Percentiles rank a stretch among this genome's conserved stretches.
Conservation (phyloP, 2,329 filamentous ascomycete species). For the Hypomyces perniciosus region DNA sequence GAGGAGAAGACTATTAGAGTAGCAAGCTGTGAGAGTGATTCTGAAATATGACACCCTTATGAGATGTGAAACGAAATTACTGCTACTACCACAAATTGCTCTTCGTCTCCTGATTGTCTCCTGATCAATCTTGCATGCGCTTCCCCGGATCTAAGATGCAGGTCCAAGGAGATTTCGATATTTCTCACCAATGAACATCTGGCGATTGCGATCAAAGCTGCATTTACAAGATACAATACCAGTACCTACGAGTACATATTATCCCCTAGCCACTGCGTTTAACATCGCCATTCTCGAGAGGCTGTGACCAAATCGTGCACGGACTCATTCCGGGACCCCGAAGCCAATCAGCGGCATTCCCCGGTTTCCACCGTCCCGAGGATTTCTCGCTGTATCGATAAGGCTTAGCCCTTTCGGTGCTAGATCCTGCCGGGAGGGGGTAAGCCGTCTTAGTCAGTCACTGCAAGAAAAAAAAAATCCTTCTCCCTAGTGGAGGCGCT, state of each 20-base stretch:
- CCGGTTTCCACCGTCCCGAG: constrained; percentile 17
- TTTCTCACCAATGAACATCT: neutral
- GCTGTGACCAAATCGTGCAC: neutral
- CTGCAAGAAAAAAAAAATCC: neutral
- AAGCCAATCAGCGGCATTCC: constrained; percentile 19
- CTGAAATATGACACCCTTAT: constrained; percentile 22
- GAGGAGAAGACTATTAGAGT: constrained; percentile 73
- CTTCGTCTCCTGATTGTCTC: neutral
- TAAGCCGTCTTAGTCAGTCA: neutral
- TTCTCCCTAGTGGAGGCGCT: too few relatives aligned
- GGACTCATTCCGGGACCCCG: constrained; percentile 18
- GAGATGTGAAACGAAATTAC: neutral
- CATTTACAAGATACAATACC: too few relatives aligned
- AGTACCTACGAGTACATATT: neutral
- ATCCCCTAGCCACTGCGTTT: neutral
- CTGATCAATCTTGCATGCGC: neutral
- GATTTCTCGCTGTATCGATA: constrained; percentile 23
- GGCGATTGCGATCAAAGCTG: neutral
- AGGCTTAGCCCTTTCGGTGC: constrained; percentile 9
- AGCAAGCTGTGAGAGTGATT: constrained; percentile 17
- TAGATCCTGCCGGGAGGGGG: constrained; percentile 3
- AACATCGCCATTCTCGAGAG: neutral
- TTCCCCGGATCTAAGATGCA: neutral
- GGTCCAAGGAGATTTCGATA: neutral
- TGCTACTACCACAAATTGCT: neutral